Evolutionary conservation across 1,139 yeast genomes (phyloP), one percentile per base, ranked within the genome.

Genomic region (Eremothecium gossypii): DNA sequence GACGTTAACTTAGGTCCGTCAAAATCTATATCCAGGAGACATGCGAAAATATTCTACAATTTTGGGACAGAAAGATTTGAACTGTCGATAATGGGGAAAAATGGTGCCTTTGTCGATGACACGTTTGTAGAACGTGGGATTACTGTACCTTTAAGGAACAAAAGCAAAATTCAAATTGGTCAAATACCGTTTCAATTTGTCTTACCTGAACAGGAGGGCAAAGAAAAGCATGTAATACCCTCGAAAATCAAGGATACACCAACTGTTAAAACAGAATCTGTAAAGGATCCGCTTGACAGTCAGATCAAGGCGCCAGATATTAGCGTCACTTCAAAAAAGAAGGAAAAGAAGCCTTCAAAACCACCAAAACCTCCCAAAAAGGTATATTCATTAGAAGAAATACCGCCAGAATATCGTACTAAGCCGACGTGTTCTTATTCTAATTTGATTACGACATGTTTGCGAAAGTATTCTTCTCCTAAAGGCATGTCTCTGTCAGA

Each of bases 21-120:
- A 37, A 89, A 89, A 66, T 95, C 96, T 10, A 86, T 89, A 20
- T 86, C 96, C 7, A 69, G 97, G 57, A 70, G 87, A 45, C 98
- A 91, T 61, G 97, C 97, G 4, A 87, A 85, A 61, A 87, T 91
- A 14, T 89, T 87, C 60, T 91, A 89, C 66, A 89, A 91, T 60
- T 91, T 91, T 64, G 96, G 96, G 5, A 85, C 94, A 5, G 96
- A 87, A 58, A 66, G 94, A 51, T 91, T 89, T 58, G 97, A 89
- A 64, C 65, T 91, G 34, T 81, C 94, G 8, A 87, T 91, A 3
- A 69, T 87, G 52, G 98, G 98, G 17, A 73, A 95, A 54, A 91
- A 91, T 59, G 98, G 98, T 29, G 96, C 96, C 0, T 91, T 89
- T 68, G 95, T 91, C 3, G 91, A 89, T 62, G 95, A 87, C 52